Conservation (phyloP, 2,329 filamentous ascomycete species). For the Zymoseptoria passerinii region DNA sequence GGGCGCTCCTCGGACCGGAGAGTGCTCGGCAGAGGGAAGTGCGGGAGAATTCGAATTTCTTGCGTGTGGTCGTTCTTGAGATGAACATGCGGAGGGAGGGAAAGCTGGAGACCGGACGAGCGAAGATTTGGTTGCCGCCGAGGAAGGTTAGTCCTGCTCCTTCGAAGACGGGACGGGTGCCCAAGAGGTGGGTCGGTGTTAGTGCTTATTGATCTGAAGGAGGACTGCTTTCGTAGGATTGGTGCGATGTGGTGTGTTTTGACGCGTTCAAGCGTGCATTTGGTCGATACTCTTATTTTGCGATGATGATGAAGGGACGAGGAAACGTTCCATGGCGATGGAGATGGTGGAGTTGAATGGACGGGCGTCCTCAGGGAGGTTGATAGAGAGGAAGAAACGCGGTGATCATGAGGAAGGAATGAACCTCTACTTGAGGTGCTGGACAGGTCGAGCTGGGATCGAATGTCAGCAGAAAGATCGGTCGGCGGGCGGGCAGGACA, state of each 20-base stretch:
- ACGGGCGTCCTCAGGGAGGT: not conserved
- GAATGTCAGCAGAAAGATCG: not conserved
- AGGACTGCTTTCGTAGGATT: not conserved
- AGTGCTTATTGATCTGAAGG: conserved; percentile 18
- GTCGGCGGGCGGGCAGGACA: not conserved
- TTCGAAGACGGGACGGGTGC: conserved; percentile 13
- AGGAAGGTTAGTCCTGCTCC: conserved; percentile 32
- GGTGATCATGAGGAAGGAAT: not conserved
- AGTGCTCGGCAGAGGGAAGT: conserved; percentile 51
- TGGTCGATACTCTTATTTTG: not conserved
- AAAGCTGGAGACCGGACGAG: conserved; percentile 52
- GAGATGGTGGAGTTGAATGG: not conserved
- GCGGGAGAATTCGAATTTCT: conserved; percentile 55
- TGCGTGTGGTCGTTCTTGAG: conserved; percentile 56
- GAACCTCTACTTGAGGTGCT: not conserved
- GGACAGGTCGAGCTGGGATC: not conserved
- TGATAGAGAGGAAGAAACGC: not conserved
- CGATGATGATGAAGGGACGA: not conserved
- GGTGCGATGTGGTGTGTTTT: not conserved
- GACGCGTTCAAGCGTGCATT: conserved; percentile 1
- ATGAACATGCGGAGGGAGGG: conserved; percentile 60
- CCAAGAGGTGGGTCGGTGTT: conserved; percentile 25
- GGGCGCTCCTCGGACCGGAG: conserved; percentile 29
- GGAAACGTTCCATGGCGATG: not conserved
- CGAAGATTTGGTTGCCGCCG: conserved; percentile 54